These are phyloP conservation scores for Daldinia loculata DNA, from an alignment of 495 filamentous ascomycete species.

Conservation along the genomic window DNA sequence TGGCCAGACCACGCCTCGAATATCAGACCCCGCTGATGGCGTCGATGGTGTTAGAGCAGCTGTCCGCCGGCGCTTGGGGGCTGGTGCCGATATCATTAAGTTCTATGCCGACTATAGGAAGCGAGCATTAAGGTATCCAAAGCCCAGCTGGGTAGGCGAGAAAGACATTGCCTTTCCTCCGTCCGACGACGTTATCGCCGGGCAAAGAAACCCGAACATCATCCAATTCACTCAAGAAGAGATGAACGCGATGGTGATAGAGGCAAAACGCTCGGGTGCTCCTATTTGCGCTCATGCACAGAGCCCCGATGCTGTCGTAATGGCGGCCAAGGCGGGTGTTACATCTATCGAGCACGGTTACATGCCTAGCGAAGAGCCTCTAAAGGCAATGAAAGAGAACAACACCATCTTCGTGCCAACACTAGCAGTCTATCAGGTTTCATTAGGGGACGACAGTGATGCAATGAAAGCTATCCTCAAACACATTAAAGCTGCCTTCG, in stretches of 20 bases:
- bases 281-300: slow-evolving; percentile 59
- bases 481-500: slow-evolving; percentile 48
- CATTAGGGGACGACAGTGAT: slow-evolving; percentile 5
- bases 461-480: slow-evolving; percentile 37
- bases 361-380: slow-evolving; percentile 47
- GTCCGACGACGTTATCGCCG: slow-evolving; percentile 38
- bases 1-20: slow-evolving; percentile 47
- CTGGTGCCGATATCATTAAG: slow-evolving; percentile 62
- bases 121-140: slow-evolving; percentile 57
- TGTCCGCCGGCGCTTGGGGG: slow-evolving; percentile 57
- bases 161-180: slow-evolving; percentile 33
- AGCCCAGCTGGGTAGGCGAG: slow-evolving; percentile 34
- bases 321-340: slow-evolving; percentile 60
- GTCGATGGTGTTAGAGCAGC: slow-evolving; percentile 53
- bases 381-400: slow-evolving; percentile 51
- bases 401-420: slow-evolving; percentile 61
- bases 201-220: slow-evolving; percentile 53
- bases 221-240: slow-evolving; percentile 57
- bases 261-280: slow-evolving; percentile 51
- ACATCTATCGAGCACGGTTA: slow-evolving; percentile 62
- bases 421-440: slow-evolving; percentile 51
- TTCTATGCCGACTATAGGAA: slow-evolving; percentile 63
- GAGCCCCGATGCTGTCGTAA: slow-evolving; percentile 53
- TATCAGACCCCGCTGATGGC: slow-evolving; percentile 58
- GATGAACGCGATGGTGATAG: slow-evolving; percentile 60